phyloP scores from a whole-genome alignment of 2,329 filamentous ascomycete species.

The Graphium sp. region DNA sequence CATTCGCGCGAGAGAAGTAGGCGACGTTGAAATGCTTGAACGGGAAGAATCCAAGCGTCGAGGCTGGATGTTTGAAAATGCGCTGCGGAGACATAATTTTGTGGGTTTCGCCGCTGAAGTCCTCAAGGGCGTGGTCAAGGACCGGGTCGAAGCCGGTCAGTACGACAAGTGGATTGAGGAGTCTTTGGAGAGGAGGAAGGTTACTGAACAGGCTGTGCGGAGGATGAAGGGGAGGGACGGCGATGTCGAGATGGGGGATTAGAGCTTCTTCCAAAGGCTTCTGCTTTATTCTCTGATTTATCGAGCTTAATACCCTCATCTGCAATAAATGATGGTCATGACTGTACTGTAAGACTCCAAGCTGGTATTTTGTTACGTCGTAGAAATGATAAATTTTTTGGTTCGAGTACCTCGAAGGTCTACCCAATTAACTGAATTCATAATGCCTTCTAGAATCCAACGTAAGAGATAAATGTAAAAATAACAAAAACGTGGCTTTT shows the following conservation, averaged over 20 bases:
- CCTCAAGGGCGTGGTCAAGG: slow-evolving; percentile 65
- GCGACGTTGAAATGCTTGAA: slow-evolving; percentile 62
- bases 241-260: slow-evolving; percentile 23
- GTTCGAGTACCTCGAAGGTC: no score
- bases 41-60: slow-evolving; percentile 69
- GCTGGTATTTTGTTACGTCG: no score
- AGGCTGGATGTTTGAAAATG: slow-evolving; percentile 92
- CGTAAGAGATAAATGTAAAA: no score
- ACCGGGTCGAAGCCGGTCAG: slow-evolving; percentile 52
- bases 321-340: background rate
- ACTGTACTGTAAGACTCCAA: no score
- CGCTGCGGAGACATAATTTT: slow-evolving; percentile 83
- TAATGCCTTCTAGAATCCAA: no score
- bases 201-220: slow-evolving; percentile 16
- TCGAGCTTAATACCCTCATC: background rate
- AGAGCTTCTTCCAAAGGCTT: background rate
- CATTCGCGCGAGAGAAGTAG: slow-evolving; percentile 59
- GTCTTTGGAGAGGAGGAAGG: slow-evolving; percentile 37
- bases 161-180: slow-evolving; percentile 54
- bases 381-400: no score
- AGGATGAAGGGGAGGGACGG: slow-evolving; percentile 18
- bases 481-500: no score
- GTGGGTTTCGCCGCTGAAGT: slow-evolving; percentile 88
- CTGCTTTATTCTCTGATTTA: background rate
- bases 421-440: no score